These are phyloP conservation scores for Cerrena zonata DNA, from an alignment of 1,284 basidiomycete species.

Conservation along the genomic window DNA sequence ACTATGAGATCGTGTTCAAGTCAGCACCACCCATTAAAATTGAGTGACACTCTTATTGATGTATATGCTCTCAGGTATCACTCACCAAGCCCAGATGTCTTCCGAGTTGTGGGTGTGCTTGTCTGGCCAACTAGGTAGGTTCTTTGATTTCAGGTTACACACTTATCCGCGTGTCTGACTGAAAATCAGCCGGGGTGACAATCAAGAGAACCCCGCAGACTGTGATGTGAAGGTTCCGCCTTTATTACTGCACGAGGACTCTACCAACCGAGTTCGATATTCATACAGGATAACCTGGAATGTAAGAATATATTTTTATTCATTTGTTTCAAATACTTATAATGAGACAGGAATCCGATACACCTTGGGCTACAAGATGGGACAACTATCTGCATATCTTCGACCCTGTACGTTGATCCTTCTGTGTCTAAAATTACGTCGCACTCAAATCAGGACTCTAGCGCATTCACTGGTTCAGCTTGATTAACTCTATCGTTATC, in stretches of 20 bases:
- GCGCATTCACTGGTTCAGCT: constrained; percentile 85
- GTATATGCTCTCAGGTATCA: constrained; percentile 61
- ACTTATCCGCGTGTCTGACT: no score
- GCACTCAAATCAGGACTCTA: constrained; percentile 13
- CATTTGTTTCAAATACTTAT: not conserved
- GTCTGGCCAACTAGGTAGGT: constrained; percentile 81
- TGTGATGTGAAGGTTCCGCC: constrained; percentile 34
- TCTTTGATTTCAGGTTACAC: no score
- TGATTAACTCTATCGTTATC: constrained; percentile 90
- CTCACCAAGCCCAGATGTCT: constrained; percentile 57
- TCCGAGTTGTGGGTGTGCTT: constrained; percentile 85
- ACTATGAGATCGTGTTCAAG: constrained; percentile 82
- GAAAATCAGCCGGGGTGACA: constrained; percentile 58
- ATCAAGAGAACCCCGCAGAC: constrained; percentile 41
- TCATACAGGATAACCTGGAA: constrained; percentile 88
- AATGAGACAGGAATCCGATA: constrained; percentile 62
- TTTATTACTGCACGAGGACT: constrained; percentile 59
- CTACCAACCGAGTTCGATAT: constrained; percentile 71
- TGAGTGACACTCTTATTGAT: not conserved
- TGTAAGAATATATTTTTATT: constrained; percentile 37
- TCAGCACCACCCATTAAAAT: constrained; percentile 25
- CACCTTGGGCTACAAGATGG: constrained; percentile 93
- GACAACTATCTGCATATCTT: constrained; percentile 87
- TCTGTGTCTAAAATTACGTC: not conserved
- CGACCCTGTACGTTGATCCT: constrained; percentile 41